Evolutionary conservation across 140 eudicot species (phyloP).

Genomic region (Cichorium intybus): DNA sequence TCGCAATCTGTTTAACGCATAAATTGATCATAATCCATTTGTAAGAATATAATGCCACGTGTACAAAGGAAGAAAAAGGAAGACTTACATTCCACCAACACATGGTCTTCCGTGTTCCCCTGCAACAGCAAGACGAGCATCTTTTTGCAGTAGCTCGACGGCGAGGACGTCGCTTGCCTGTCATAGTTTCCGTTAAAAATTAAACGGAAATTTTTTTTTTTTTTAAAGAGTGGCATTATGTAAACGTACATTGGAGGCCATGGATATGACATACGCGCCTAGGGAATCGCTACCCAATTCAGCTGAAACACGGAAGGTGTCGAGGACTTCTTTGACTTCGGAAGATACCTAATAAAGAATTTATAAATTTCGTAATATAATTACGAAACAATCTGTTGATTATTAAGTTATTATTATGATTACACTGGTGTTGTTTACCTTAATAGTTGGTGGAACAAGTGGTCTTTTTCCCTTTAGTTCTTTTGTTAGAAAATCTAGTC

Average conservation of each 20-base stretch:
- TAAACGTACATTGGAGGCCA: slow-evolving; percentile 86
- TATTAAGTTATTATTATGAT: neutral
- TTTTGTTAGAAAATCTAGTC: slow-evolving; percentile 63
- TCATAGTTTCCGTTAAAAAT: slow-evolving; percentile 4
- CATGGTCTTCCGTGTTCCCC: slow-evolving; percentile 80
- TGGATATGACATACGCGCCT: slow-evolving; percentile 97
- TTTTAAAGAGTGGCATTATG: neutral
- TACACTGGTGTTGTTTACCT: slow-evolving; percentile 40
- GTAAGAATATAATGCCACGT: slow-evolving; percentile 8
- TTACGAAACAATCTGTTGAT: neutral
- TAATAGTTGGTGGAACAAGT: slow-evolving; percentile 66
- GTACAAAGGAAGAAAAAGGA: neutral
- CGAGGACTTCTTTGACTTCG: slow-evolving; percentile 90
- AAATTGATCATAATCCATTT: slow-evolving; percentile 14
- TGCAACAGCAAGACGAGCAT: slow-evolving; percentile 67
- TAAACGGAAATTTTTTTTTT: neutral
- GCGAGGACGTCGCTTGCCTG: slow-evolving; percentile 99
- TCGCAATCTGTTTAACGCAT: slow-evolving; percentile 48
- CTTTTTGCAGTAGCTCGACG: slow-evolving; percentile 96
- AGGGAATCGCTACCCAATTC: slow-evolving; percentile 90
- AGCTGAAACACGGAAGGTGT: slow-evolving; percentile 91
- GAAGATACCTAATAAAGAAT: slow-evolving; percentile 54
- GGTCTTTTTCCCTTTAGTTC: slow-evolving; percentile 97
- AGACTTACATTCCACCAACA: slow-evolving; percentile 72
- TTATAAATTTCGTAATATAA: neutral